Base-by-base conservation (phyloP, 163 green algal genomes). In the Chloromonas sp. region DNA sequence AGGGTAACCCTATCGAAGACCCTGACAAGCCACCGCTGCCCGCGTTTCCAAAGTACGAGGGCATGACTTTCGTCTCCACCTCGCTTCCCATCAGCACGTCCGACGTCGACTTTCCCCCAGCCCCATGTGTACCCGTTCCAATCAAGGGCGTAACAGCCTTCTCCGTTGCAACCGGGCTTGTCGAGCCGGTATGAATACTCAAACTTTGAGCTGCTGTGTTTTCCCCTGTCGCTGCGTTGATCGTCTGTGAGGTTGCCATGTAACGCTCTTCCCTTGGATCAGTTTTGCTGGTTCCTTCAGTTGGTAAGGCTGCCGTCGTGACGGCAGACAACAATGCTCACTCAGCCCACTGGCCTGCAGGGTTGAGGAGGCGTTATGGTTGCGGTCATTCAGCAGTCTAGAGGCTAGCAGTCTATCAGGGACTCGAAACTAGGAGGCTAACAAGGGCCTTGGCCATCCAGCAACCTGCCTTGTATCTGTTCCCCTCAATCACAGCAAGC, bases 21-120 rank as follows among this genome's bases (percentile, higher is more conserved):
- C 61, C 86, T 2, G 89, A 91, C 82, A 91, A 91, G 82, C 90
- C 92, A 2, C 84, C 84, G 5, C 85, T 95, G 84, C 93, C 93
- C 2, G 78, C 86, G 1, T 90, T 87, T 59, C 79, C 79, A 5
- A 57, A 1, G 84, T 96, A 96, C 84, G 89, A 94, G 81, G 91
- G 92, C 70, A 87, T 96, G 36, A 85, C 74, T 0, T 95, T 90
- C 71, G 62, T 74, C 0, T 90, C 88, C 13, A 87, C 76, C 1
- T 82, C 14, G n/a, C 60, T 91, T 80, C 92, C 92, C 0, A n/a
- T 78, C 60, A 86, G 81, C 60, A 80, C 85, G 14, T 57, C 81
- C 1, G 92, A 94, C 61, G 77, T 92, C 1, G 81, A 84, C n/a
- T 95, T 94, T 83, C 90, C 90, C 8, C 91, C 92, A 0, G 70